Evolutionary conservation across 1,284 basidiomycete species (phyloP).

Genomic region (Tetrapyrgos nigripes): DNA sequence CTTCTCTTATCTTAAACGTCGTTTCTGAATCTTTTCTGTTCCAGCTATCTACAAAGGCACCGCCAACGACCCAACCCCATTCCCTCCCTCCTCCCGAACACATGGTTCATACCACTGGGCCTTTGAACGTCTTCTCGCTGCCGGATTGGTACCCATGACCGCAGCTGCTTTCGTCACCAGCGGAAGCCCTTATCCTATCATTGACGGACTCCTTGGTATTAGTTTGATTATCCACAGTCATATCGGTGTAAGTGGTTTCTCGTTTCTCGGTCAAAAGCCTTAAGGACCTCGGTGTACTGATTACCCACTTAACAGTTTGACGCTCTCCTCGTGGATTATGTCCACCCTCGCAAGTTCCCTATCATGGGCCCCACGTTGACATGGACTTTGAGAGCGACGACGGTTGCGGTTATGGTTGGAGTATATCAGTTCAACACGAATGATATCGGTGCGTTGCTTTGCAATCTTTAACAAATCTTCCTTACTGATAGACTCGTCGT

Average conservation of each 20-base stretch:
- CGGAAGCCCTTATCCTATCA: slow-evolving; percentile 75
- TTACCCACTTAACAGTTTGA: slow-evolving; percentile 63
- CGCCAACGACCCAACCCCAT: slow-evolving; percentile 94
- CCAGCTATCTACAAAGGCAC: slow-evolving; percentile 91
- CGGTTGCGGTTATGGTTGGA: slow-evolving; percentile 88
- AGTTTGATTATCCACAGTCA: slow-evolving; percentile 94
- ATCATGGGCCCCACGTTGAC: slow-evolving; percentile 69
- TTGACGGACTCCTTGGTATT: slow-evolving; percentile 90
- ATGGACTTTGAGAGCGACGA: slow-evolving; percentile 83
- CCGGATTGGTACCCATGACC: slow-evolving; percentile 88
- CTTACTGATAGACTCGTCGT: background rate
- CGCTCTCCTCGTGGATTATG: slow-evolving; percentile 82
- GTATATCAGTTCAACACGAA: slow-evolving; percentile 98
- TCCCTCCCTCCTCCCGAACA: slow-evolving; percentile 80
- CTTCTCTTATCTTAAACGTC: slow-evolving; percentile 1
- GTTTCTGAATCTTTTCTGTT: slow-evolving; percentile 5
- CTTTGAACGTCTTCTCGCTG: slow-evolving; percentile 92
- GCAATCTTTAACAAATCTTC: background rate
- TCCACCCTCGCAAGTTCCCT: slow-evolving; percentile 95
- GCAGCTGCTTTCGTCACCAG: slow-evolving; percentile 81
- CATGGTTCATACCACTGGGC: slow-evolving; percentile 99
- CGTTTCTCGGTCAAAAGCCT: too few relatives aligned
- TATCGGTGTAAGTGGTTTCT: slow-evolving; percentile 78
- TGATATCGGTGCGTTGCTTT: slow-evolving; percentile 76
- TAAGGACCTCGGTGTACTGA: background rate